Base-by-base conservation (phyloP, 2,329 filamentous ascomycete species). In the Thyridium curvatum region DNA sequence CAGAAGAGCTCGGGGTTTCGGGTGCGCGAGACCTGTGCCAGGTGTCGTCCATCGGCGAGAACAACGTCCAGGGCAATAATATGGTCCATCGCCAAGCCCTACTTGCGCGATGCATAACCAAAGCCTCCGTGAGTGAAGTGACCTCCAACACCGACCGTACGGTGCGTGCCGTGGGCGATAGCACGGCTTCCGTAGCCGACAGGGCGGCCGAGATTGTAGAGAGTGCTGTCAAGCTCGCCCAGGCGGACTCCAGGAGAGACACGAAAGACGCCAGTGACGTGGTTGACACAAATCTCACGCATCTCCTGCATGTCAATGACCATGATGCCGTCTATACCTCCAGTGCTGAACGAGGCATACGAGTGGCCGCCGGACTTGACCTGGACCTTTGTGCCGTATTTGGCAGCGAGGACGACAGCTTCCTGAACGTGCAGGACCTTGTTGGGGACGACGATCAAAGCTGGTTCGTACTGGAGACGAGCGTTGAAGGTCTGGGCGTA, bases 301-400 rank as follows among this genome's bases (percentile, higher is more conserved):
- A 68, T 62, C 4, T 54, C 51, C 29, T 66, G 58, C 18, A 70
- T 43, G 33, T 64, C 58, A 21, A 71, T 48, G 12, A 69, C 55
- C 13, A 69, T 48, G 12, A 60, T 59, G 1, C 65, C 64, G 44
- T 68, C 55, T 16, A 58, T 53, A 3, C 65, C 65, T 2, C 64
- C 65, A 10, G 58, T 57, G 42, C 68, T 68, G 39, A 65, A 71
- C 30, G 70, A 73, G 1, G 59, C 74, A 52, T 74, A 77, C 31
- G 65, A 70, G 48, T 77, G 73, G 0, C 73, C 74, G 12, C 74
- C 74, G 30, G 65, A 62, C 42, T 66, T 68, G 3, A 72, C 59
- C 32, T 72, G 71, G 3, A 77, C 68, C 35, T 72, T 69, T 18
- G 71, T 53, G 10, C 55, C 54, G 32, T 54, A 44, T 17, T 61